phyloP scores from a whole-genome alignment of 1,284 basidiomycete species.

The Caloboletus inedulis region DNA sequence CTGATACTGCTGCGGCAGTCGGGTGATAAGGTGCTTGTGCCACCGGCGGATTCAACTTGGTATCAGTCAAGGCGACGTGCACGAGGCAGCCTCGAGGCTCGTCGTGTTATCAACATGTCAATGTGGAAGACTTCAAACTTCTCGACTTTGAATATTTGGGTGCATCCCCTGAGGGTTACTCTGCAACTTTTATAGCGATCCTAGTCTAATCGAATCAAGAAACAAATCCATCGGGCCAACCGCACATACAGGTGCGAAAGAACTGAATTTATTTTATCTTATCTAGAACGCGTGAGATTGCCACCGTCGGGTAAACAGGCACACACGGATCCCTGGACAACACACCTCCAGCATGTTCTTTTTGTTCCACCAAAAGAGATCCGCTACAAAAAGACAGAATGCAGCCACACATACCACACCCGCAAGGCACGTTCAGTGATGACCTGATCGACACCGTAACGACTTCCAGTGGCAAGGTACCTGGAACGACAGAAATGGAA shows the following conservation, averaged over 20 bases:
- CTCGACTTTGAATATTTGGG: too few relatives aligned
- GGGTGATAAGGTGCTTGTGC: neutral
- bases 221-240: neutral
- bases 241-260: neutral
- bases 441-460: neutral
- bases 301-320: neutral
- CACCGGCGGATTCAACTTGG: neutral
- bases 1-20: neutral
- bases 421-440: conserved; percentile 7
- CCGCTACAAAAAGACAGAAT: neutral
- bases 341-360: conserved; percentile 2
- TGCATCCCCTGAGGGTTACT: too few relatives aligned
- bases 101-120: neutral
- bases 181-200: too few relatives aligned
- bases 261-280: neutral
- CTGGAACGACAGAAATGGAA: conserved; percentile 1
- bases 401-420: neutral
- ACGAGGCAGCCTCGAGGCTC: conserved; percentile 18
- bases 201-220: neutral
- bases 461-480: neutral
- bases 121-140: too few relatives aligned
- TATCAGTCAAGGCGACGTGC: neutral
- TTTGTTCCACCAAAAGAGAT: conserved; percentile 7
- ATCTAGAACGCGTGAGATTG: neutral
- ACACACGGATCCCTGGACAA: neutral